A percentile compares a stretch with the other conserved stretches of the same genome.
Conservation (phyloP, 176 grass and related monocot species). For the Themeda triandra region DNA sequence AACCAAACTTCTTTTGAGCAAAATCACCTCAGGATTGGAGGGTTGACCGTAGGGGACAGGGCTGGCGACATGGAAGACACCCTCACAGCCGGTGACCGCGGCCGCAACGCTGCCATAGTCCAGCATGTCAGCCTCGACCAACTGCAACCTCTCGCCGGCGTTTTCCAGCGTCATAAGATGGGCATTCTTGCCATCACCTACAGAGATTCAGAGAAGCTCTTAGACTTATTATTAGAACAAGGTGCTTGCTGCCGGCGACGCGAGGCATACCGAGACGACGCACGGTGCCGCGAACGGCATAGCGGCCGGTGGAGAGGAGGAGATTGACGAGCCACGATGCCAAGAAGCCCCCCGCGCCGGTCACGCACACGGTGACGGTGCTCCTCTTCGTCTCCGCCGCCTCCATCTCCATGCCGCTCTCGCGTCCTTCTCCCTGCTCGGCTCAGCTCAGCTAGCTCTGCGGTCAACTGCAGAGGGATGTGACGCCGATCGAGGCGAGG, state of each 20-base stretch:
- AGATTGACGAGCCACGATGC: constrained; percentile 80
- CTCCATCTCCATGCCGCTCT: not conserved
- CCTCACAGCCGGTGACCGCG: constrained; percentile 48
- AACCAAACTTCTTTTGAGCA: not conserved
- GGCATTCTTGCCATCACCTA: too few relatives aligned
- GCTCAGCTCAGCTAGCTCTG: not conserved
- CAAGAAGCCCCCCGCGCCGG: constrained; percentile 70
- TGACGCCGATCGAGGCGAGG: too few relatives aligned
- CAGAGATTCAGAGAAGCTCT: too few relatives aligned
- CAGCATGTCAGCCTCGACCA: constrained; percentile 64
- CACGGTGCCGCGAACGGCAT: constrained; percentile 63
- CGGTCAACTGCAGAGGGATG: too few relatives aligned
- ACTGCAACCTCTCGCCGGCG: constrained; percentile 43
- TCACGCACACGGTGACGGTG: constrained; percentile 54
- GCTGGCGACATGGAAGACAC: constrained; percentile 73
- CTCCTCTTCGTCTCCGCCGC: not conserved
- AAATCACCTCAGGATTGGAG: constrained; percentile 62
- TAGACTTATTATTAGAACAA: too few relatives aligned
- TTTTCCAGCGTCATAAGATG: constrained; percentile 38
- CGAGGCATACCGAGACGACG: constrained; percentile 49
- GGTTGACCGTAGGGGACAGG: constrained; percentile 48
- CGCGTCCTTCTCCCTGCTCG: not conserved
- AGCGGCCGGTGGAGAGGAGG: constrained; percentile 55
- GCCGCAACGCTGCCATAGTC: constrained; percentile 42
- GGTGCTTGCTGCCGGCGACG: too few relatives aligned